phyloP scores from a whole-genome alignment of 345 rosid genomes.

The Lepidium sativum region DNA sequence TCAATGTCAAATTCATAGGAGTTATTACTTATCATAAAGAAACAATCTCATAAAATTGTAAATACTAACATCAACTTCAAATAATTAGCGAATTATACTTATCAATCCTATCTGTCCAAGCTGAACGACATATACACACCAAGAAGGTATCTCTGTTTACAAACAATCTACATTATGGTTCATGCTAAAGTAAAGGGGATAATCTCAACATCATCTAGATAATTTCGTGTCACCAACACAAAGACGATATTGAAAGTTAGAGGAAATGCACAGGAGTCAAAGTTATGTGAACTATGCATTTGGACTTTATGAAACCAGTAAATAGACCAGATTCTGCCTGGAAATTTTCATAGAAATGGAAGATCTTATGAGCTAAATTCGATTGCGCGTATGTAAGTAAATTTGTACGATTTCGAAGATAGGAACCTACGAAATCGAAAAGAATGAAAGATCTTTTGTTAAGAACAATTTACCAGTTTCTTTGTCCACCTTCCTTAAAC shows the following conservation, averaged over 20 bases:
- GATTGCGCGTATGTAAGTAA: background rate
- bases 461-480: slow-evolving; percentile 56
- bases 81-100: background rate
- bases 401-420: background rate
- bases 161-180: background rate
- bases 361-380: background rate
- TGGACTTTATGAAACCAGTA: background rate
- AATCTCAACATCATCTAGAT: background rate
- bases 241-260: background rate
- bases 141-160: background rate
- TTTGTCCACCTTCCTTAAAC: slow-evolving; percentile 90
- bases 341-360: background rate
- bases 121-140: background rate
- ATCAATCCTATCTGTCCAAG: background rate
- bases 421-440: background rate
- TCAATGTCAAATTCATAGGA: background rate
- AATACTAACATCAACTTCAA: background rate
- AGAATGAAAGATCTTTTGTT: background rate
- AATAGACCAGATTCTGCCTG: background rate
- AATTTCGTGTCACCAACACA: background rate
- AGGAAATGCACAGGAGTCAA: no score
- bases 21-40: background rate
- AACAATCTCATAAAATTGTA: background rate
- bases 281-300: background rate
- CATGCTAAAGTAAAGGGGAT: background rate